Evolutionary conservation across 495 filamentous ascomycete genomes (phyloP), one percentile per base, ranked within the genome.

Genomic region (Glarea lozoyensis): DNA sequence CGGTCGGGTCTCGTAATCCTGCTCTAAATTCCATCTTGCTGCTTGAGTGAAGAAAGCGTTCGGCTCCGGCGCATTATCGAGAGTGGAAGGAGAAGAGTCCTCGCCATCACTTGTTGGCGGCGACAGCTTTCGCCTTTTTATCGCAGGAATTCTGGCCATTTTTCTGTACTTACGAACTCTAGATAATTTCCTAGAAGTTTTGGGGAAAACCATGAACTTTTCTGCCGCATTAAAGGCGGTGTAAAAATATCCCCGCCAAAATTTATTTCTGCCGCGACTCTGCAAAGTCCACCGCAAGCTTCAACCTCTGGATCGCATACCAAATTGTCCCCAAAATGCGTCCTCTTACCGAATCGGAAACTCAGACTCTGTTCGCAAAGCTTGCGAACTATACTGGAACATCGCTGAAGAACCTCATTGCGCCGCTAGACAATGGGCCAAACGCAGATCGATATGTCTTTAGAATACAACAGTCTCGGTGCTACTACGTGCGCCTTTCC

Each of bases 401-500:
- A 37, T 86, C 82, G 10, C 72, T 97, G 38, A 86, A 79, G 49
- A 70, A 81, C 54, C 74, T 97, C 33, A 86, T 95, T 59, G 76
- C 83, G 31, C 78, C 79, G 2, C 70, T 83, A 42, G 75, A 82
- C 57, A 68, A 79, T 55, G 63, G 75, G 19, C 60, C 65, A 32
- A 63, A 72, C 36, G 66, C 75, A 41, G 79, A 85, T 56, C 79
- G 84, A 52, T 79, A 84, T 67, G 86, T 93, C 31, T 96, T 98
- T 67, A 80, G 92, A 22, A 69, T 94, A 22, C 79, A 85, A 49
- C 76, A 81, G 48, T 63, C 61, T 18, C 78, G 92, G 44, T 85
- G 94, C 43, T 98, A 89, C 70, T 95, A 94, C 58, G 78, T 94
- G 35, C 80, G 79, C 37, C 76, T 90, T 36, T 81, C 79, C 2